phyloP scores from a whole-genome alignment of 2,329 filamentous ascomycete genomes.

The Claviceps digitariae region DNA sequence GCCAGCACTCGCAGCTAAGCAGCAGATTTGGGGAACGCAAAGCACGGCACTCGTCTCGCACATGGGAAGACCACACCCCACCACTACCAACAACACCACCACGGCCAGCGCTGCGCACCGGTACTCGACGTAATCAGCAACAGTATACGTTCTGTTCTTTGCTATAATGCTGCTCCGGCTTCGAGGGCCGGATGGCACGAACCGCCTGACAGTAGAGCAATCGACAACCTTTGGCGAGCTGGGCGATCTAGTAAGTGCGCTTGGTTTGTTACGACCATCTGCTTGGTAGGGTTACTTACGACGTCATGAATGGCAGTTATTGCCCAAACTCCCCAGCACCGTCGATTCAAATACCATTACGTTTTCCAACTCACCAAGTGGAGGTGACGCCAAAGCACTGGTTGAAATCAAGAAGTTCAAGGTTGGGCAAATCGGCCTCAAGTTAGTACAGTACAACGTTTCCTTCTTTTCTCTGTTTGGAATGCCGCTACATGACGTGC shows the following conservation, averaged over 20 bases:
- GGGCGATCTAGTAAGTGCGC: conserved; percentile 31
- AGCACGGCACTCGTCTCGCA: not conserved
- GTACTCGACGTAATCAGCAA: not conserved
- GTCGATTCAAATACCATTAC: conserved; percentile 46
- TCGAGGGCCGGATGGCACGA: conserved; percentile 84
- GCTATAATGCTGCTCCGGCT: conserved; percentile 67
- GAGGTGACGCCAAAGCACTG: conserved; percentile 44
- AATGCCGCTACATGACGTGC: not conserved
- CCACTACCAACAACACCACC: not conserved
- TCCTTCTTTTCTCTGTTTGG: not conserved
- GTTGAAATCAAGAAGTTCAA: conserved; percentile 42
- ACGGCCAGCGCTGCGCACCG: not conserved
- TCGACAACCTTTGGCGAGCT: conserved; percentile 58
- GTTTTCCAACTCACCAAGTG: conserved; percentile 47
- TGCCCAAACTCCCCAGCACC: conserved; percentile 45
- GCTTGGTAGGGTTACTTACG: not conserved
- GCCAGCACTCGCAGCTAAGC: not conserved
- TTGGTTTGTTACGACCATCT: not conserved
- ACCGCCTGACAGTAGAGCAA: conserved; percentile 66
- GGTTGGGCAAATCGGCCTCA: conserved; percentile 45
- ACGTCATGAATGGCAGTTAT: conserved; percentile 29
- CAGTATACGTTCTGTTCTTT: conserved; percentile 6
- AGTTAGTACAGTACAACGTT: conserved; percentile 22
- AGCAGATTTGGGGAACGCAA: not conserved
- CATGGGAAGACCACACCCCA: not conserved